These are phyloP conservation scores for Fragaria ananassa DNA, from an alignment of 306 rosid species.

Conservation along the genomic window DNA sequence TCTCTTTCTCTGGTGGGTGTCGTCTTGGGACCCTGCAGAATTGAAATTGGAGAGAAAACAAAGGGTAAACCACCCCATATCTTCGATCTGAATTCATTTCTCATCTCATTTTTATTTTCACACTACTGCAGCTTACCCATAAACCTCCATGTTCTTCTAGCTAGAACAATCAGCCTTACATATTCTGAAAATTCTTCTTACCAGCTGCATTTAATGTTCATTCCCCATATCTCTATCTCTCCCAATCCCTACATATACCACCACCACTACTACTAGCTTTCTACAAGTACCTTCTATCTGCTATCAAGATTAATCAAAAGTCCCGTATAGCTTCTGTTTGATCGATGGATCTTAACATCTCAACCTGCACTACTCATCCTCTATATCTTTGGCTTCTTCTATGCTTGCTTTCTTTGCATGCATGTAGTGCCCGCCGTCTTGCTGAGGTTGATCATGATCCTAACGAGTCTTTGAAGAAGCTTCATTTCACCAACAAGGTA, in stretches of 20 bases:
- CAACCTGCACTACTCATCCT: slow-evolving; percentile 26
- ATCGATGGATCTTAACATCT: slow-evolving; percentile 31
- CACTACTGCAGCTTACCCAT: slow-evolving; percentile 39
- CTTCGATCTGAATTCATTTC: background rate
- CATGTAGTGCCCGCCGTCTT: slow-evolving; percentile 51
- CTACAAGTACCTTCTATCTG: background rate
- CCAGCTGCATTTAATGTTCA: slow-evolving; percentile 51
- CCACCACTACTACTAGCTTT: slow-evolving; percentile 14
- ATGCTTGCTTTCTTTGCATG: slow-evolving; percentile 52
- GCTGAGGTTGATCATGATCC: slow-evolving; percentile 15
- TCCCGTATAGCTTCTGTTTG: background rate
- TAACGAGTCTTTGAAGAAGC: slow-evolving; percentile 22
- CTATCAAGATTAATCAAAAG: background rate
- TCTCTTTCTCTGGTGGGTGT: slow-evolving; percentile 30
- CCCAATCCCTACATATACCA: background rate
- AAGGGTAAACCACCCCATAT: slow-evolving; percentile 37
- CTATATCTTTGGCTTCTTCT: slow-evolving; percentile 37
- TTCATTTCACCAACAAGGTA: slow-evolving; percentile 37
- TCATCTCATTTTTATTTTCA: slow-evolving; percentile 24
- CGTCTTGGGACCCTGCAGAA: slow-evolving; percentile 50
- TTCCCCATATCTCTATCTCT: slow-evolving; percentile 19
- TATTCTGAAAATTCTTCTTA: slow-evolving; percentile 21
- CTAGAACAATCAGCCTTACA: slow-evolving; percentile 23
- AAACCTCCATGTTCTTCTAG: slow-evolving; percentile 56
- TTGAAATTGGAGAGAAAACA: slow-evolving; percentile 30